These are phyloP conservation scores for Boletus vinaceobasis DNA, from an alignment of 768 basidiomycete species.

Conservation along the genomic window DNA sequence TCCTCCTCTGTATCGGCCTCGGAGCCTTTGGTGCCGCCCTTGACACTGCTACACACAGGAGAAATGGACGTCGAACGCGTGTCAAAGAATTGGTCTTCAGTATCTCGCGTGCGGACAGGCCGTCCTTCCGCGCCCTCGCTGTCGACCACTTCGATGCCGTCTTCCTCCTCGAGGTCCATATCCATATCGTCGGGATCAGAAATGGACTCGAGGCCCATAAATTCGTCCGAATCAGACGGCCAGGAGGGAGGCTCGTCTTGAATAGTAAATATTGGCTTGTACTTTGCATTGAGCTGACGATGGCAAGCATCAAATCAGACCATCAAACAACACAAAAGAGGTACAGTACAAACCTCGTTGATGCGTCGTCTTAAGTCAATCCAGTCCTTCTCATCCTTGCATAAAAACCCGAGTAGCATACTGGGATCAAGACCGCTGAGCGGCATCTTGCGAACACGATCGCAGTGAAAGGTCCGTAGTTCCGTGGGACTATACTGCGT, in stretches of 20 bases:
- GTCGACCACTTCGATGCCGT: constrained; percentile 35
- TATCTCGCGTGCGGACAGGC: constrained; percentile 26
- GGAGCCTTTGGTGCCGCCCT: constrained; percentile 42
- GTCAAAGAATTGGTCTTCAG: constrained; percentile 53
- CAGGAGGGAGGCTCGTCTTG: constrained; percentile 87
- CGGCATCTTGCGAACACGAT: constrained; percentile 94
- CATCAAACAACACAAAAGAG: background rate
- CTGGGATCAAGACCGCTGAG: constrained; percentile 89
- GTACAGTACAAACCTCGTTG: constrained; percentile 53
- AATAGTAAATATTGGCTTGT: constrained; percentile 77
- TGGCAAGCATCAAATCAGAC: constrained; percentile 5
- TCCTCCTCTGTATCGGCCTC: constrained; percentile 73
- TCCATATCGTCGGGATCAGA: constrained; percentile 76
- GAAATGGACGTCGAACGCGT: constrained; percentile 46
- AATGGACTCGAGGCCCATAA: constrained; percentile 75
- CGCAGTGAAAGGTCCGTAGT: constrained; percentile 91
- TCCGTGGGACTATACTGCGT: constrained; percentile 70
- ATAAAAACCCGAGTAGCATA: constrained; percentile 93
- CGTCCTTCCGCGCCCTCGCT: constrained; percentile 28
- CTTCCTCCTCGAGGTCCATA: constrained; percentile 49
- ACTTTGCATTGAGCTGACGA: constrained; percentile 38
- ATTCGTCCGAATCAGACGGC: constrained; percentile 70
- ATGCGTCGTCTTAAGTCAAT: constrained; percentile 71
- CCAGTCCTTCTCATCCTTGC: constrained; percentile 83
- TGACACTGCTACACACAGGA: constrained; percentile 37